Percentiles rank a stretch among this genome's conserved stretches.
phyloP scores from a whole-genome alignment of 1,139 yeast genomes.

The Hansenula sp. region DNA sequence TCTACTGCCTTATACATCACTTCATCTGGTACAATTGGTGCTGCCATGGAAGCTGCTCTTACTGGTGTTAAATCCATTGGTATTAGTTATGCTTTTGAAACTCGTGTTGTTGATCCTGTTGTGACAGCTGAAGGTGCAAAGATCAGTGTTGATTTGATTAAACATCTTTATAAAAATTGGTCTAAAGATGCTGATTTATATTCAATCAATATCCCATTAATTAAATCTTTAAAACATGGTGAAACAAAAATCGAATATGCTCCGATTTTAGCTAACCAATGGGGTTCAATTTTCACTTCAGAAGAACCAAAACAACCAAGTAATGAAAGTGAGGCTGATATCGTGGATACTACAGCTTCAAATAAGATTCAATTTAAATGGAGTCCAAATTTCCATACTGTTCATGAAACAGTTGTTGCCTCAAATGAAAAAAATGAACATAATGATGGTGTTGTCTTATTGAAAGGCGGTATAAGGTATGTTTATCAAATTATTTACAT shows the following conservation, averaged over 20 bases:
- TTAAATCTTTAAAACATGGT: slow-evolving; percentile 41
- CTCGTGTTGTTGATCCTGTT: slow-evolving; percentile 46
- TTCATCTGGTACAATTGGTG: slow-evolving; percentile 96
- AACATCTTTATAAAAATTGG: slow-evolving; percentile 59
- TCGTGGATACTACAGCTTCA: slow-evolving; percentile 38
- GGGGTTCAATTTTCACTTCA: slow-evolving; percentile 61
- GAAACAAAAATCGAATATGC: slow-evolving; percentile 64
- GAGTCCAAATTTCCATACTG: slow-evolving; percentile 77
- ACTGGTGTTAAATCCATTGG: slow-evolving; percentile 77
- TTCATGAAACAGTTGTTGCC: slow-evolving; percentile 53
- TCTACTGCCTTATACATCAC: slow-evolving; percentile 86
- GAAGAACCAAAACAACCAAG: slow-evolving; percentile 19
- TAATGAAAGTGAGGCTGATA: slow-evolving; percentile 31
- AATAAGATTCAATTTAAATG: slow-evolving; percentile 57
- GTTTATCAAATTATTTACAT: slow-evolving; percentile 20
- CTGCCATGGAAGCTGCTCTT: slow-evolving; percentile 91
- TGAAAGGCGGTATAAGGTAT: slow-evolving; percentile 52
- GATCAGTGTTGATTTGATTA: slow-evolving; percentile 58
- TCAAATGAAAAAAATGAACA: slow-evolving; percentile 42
- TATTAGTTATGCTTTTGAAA: slow-evolving; percentile 71
- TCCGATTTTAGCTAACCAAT: slow-evolving; percentile 71
- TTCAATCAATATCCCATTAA: slow-evolving; percentile 79
- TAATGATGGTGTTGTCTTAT: slow-evolving; percentile 38
- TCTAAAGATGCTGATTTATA: slow-evolving; percentile 58
- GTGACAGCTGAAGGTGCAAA: slow-evolving; percentile 64